A percentile compares a stretch with the other conserved stretches of the same genome.
Conservation (phyloP, 371 early-diverging fungal species). For the Coemansia sp. region DNA sequence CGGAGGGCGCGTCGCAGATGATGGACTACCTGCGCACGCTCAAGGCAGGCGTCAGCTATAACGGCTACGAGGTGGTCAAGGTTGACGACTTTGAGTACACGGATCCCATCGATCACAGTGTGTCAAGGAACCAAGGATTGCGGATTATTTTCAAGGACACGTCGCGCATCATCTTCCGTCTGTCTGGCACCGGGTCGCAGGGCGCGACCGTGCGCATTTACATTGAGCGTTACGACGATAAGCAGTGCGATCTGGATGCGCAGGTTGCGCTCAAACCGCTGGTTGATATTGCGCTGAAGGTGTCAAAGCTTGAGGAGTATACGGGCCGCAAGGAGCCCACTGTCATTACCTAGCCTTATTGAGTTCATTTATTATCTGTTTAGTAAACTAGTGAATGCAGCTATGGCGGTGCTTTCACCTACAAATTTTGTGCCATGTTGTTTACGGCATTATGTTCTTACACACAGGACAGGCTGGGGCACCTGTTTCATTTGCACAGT, state of each 20-base stretch:
- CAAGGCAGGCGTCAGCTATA: conserved; percentile 54
- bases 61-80: conserved; percentile 66
- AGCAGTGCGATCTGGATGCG: conserved; percentile 66
- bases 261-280: conserved; percentile 86
- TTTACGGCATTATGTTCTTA: too few species aligned
- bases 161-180: conserved; percentile 87
- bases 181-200: conserved; percentile 93
- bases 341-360: conserved; percentile 74
- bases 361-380: too few species aligned
- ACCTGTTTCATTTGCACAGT: too few species aligned
- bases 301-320: conserved; percentile 75
- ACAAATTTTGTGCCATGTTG: too few species aligned
- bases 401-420: too few species aligned
- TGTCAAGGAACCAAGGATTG: conserved; percentile 89
- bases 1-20: conserved; percentile 77
- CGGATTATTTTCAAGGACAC: conserved; percentile 88
- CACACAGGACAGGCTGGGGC: too few species aligned
- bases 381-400: too few species aligned
- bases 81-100: conserved; percentile 91
- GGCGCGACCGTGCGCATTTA: conserved; percentile 97
- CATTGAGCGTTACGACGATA: conserved; percentile 84
- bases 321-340: conserved; percentile 92
- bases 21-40: conserved; percentile 66
- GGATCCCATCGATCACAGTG: conserved; percentile 89
- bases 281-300: conserved; percentile 78